These are phyloP conservation scores for Beauveria caledonica DNA, from an alignment of 2,329 filamentous ascomycete genomes.

Conservation along the genomic window DNA sequence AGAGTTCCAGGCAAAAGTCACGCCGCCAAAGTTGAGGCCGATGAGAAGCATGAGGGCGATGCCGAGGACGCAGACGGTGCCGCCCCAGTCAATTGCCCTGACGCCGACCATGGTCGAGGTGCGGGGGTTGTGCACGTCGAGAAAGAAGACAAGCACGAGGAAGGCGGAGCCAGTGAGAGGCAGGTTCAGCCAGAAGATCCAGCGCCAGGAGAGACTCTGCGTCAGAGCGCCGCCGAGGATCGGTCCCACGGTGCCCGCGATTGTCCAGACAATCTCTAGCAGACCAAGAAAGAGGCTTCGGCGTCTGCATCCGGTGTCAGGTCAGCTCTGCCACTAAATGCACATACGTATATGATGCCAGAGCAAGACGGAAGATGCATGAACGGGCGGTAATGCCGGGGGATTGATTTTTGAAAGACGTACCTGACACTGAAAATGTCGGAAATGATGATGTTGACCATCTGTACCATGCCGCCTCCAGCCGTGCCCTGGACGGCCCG, in stretches of 20 bases:
- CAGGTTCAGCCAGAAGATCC: constrained; percentile 47
- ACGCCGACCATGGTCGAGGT: constrained; percentile 55
- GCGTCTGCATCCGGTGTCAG: constrained; percentile 19
- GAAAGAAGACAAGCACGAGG: constrained; percentile 49
- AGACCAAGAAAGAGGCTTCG: constrained; percentile 50
- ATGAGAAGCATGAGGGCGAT: constrained; percentile 62
- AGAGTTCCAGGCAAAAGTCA: constrained; percentile 52
- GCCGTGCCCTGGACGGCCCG: constrained; percentile 41
- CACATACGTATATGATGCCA: no score
- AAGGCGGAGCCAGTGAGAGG: constrained; percentile 48
- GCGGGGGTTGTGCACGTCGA: constrained; percentile 58
- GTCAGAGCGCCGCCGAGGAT: constrained; percentile 58
- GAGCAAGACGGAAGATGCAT: no score
- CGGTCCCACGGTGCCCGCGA: constrained; percentile 58
- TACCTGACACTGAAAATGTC: constrained; percentile 37
- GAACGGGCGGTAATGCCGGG: no score
- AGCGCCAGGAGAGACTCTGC: constrained; percentile 39
- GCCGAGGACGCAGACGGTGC: constrained; percentile 54
- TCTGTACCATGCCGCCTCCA: constrained; percentile 37
- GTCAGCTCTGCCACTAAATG: constrained; percentile 13
- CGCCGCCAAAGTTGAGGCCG: constrained; percentile 61
- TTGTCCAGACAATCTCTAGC: constrained; percentile 58
- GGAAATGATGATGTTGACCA: constrained; percentile 42
- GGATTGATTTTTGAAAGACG: constrained; percentile 15
- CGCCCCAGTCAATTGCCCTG: constrained; percentile 52